These are phyloP conservation scores for Aciculosporium take DNA, from an alignment of 2,329 filamentous ascomycete genomes.

Conservation along the genomic window DNA sequence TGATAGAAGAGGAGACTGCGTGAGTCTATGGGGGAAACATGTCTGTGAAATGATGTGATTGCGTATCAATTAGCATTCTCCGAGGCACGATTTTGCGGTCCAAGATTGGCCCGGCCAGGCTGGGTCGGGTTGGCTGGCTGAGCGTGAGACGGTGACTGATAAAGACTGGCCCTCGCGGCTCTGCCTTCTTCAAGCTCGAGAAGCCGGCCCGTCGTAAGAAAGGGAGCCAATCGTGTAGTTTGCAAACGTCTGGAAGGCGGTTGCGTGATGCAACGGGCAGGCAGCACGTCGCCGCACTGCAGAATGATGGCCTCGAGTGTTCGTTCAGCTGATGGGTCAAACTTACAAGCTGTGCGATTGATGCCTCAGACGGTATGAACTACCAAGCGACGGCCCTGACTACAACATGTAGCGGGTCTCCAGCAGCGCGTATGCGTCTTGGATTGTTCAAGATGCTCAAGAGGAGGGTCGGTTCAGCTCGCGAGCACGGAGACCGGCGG, in stretches of 20 bases:
- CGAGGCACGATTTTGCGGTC: not conserved
- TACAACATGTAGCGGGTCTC: constrained; percentile 2
- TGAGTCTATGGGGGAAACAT: constrained; percentile 1
- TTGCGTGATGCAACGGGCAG: not conserved
- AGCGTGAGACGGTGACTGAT: constrained; percentile 2
- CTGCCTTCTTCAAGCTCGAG: not conserved
- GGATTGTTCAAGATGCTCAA: not conserved
- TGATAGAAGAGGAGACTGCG: not conserved
- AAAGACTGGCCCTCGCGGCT: too few relatives aligned
- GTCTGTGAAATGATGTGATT: not conserved
- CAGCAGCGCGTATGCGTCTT: not conserved
- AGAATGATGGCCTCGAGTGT: not conserved
- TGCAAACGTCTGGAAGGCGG: not conserved
- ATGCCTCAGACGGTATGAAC: not conserved
- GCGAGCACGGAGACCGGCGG: constrained; percentile 1
- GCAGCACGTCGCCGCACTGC: not conserved
- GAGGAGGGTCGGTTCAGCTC: not conserved
- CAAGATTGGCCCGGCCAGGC: not conserved
- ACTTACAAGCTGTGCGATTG: constrained; percentile 6
- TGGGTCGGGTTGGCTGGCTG: not conserved
- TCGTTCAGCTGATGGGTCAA: not conserved
- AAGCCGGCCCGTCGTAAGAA: not conserved
- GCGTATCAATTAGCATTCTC: constrained; percentile 1
- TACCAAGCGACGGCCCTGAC: not conserved
- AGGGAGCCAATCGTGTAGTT: too few relatives aligned